Base-by-base conservation (phyloP, 78 protist genomes). In the Dictyostelium purpureum region DNA sequence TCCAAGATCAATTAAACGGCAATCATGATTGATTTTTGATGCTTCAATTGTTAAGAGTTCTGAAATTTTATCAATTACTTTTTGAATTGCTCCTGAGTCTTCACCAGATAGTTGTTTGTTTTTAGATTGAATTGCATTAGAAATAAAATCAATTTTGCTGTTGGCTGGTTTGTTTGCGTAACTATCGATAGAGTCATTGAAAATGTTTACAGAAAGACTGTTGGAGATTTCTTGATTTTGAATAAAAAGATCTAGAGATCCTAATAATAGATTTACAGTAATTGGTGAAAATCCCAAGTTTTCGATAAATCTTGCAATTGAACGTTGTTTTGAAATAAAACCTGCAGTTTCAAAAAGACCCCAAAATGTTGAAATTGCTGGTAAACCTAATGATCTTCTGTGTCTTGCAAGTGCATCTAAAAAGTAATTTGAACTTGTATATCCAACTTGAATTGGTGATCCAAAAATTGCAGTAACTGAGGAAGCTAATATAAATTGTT, bases 401-500 rank as follows among this genome's bases (percentile, higher is more conserved):
- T 33, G 47, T 54, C 33, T 47, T 57, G 95, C 63, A 5, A 94
- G n/a, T 24, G 82, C 45, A 63, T 96, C 97, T 0, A 89, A 73
- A n/a, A 89, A 77, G 16, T 71, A 76, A 94, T 96, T 96, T n/a
- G 95, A 92, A 21, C 95, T 57, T 11, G 87, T 83, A 77, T 96
- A 96, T 52, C 76, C 56, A 35, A 88, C 43, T 77, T 94, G 97
- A 56, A 35, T 35, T 61, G 24, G 70, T 31, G 70, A 61, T 2
- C 70, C 70, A 28, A 61, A 31, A 12, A 61, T 28, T 7, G 70
- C 24, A 14, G 42, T 61, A 4, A 61, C 42, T 19, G 95, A 90
- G 2, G 95, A 88, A 19, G 70, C 61, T 21, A 94, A 59, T 11
- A 96, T 33, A 45, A 93, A 90, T 35, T 82, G 47, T 26, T 59